Evolutionary conservation across 805 yeast species (phyloP), one percentile per base, ranked within the genome.

Genomic region (Grigorovia humatica): DNA sequence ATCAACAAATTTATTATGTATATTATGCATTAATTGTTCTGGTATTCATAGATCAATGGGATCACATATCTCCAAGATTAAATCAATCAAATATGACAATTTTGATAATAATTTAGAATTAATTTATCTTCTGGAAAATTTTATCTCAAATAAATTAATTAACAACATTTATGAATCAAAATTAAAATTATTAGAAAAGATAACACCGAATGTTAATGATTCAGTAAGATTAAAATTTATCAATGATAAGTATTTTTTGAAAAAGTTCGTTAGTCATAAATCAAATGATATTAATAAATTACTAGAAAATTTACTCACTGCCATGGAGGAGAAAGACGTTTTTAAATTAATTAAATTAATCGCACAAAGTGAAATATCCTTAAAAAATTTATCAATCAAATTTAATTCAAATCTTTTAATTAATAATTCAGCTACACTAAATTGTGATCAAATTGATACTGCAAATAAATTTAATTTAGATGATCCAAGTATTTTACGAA

Each of bases 11-110:
- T 67, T 83, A 44, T 67, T 88, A 51, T 80, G 81, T 30, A 79
- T 83, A 2, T 72, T 91, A 27, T 90, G 98, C 66, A 82, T 88
- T 46, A 81, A 82, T 48, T 90, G 98, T 60, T 82, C 96, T 0
- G 89, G 95, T 0, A 81, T 83, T n/a, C 97, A 90, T 66, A 73
- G 96, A 51, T 82, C 88, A 19, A 67, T 91, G 63, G 96, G 97
- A 0, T 75, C 95, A 0, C 89, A 85, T 56, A 75, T 88, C 4
- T 79, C 93, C 7, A 88, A 85, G 62, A 79, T 90, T 4, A 74
- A 87, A 55, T 87, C 96, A 0, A 70, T 90, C 50, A 82, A 79
- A n/a, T 70, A 87, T 46, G 97, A 90, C 63, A 77, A 78, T 30
- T 77, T 71, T 19, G 76, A 82, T 59, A 77, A 80, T 2, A 51